Evolutionary conservation across 78 protist species (phyloP), one percentile per base, ranked within the genome.

Genomic region (Speleostelium caveatum): DNA sequence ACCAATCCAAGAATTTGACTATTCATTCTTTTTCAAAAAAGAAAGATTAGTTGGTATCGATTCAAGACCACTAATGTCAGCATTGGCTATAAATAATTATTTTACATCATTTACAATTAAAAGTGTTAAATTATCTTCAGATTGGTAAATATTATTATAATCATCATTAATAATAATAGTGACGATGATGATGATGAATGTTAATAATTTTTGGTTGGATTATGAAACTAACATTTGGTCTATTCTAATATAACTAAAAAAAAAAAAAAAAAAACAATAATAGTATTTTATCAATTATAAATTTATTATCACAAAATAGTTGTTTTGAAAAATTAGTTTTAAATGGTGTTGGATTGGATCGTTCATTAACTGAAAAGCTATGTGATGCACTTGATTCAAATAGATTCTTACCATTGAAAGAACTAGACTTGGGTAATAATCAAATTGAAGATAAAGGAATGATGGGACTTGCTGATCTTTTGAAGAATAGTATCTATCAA

Each of bases 391-490:
- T 83, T 3, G n/a, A 19, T 19, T 0, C 36, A 28, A 83, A 83
- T n/a, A 83, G 69, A 45, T 1, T 58, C 42, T 59, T 83, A 33
- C 78, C 78, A 83, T 59, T 83, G 42, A 71, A n/a, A 22, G 80
- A 83, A 45, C 69, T 83, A 21, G 91, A 83, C 59, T 45, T 83
- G 30, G 91, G 91, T 39, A 69, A 83, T 45, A 83, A 83, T 83
- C 42, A 33, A 69, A 83, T 83, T 45, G 91, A 83, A 16, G 91
- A 83, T 45, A 83, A 71, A 26, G 91, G 91, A 7, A 83, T 83
- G 91, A 16, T 60, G 4, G 28, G 51, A 21, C 19, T 83, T 22
- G 69, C 71, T 3, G 91, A 83, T 16, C 35, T 51, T 26, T 30
- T 83, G 17, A 83, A 83, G 63, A 26, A 0, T 16, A 38, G 51